A percentile compares a stretch with the other conserved stretches of the same genome.
phyloP scores from a whole-genome alignment of 345 rosid genomes.

The Cardamine occulta region DNA sequence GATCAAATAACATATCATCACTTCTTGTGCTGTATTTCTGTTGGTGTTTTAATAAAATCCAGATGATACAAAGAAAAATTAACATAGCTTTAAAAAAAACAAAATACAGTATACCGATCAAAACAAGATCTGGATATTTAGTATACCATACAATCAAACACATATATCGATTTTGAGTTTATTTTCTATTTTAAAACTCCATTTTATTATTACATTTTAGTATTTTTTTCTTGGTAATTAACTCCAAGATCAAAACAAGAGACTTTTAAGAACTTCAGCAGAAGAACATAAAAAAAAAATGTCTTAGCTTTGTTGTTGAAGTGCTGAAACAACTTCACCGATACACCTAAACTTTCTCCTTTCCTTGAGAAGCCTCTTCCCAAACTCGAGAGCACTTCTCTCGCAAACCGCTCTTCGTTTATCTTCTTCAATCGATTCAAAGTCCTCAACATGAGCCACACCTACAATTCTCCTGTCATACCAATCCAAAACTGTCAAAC shows the following conservation, averaged over 20 bases:
- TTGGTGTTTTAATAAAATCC: too few relatives aligned
- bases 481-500: neutral
- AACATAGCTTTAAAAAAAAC: too few relatives aligned
- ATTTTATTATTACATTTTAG: neutral
- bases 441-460: slow-evolving; percentile 96
- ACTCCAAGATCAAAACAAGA: slow-evolving; percentile 19
- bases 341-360: slow-evolving; percentile 74
- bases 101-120: too few relatives aligned
- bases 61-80: too few relatives aligned
- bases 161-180: neutral
- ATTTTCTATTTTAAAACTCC: neutral
- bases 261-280: slow-evolving; percentile 9
- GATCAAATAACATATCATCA: too few relatives aligned
- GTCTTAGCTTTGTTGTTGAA: slow-evolving; percentile 42
- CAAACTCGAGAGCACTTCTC: slow-evolving; percentile 69
- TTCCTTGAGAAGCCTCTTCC: slow-evolving; percentile 71
- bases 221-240: neutral
- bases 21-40: too few relatives aligned
- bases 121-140: neutral
- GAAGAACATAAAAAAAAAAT: slow-evolving; percentile 7
- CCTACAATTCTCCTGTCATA: slow-evolving; percentile 86
- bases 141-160: neutral
- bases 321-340: slow-evolving; percentile 65
- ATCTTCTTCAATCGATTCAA: slow-evolving; percentile 76
- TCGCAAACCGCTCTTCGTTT: slow-evolving; percentile 71